Evolutionary conservation across 2,329 filamentous ascomycete species (phyloP), one percentile per base, ranked within the genome.

Genomic region (Xylaria sp.): DNA sequence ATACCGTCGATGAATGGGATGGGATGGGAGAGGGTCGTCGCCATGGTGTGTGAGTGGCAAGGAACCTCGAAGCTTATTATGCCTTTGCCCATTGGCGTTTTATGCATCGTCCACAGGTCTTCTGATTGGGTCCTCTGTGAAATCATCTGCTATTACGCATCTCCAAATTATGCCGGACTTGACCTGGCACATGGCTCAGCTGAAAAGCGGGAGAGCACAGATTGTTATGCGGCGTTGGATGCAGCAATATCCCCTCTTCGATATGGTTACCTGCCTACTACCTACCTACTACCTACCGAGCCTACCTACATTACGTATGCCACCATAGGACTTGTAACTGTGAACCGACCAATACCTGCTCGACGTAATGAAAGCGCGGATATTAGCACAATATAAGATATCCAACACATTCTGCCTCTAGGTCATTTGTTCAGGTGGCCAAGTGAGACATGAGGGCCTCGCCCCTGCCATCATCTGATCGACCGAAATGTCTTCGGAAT

Each of bases 121-220:
- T 59, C 25, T n/a, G n/a, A 59, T 58, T 62, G 40, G 58, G 40
- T 28, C n/a, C 15, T 17, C n/a, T 17, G 21, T 15, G 6, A 56
- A 40, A 17, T 25, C 35, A 23, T 43, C 55, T 37, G 12, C 31
- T 12, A 42, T 45, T n/a, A 43, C 25, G 28, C 23, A 15, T 35
- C 40, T 43, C 60, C 35, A 55, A 45, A 14, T 17, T 51, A 55
- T 31, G 9, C 31, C 40, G 17, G 25, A 31, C 51, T 53, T 47
- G 12, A 54, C 55, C 40, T 62, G 38, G 43, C 60, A 49, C 37
- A 23, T 28, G 19, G 37, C 12, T 11, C 57, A 60, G 61, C 61
- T 63, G 61, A 63, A 53, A 46, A n/a, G n/a, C n/a, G 43, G 43
- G 56, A 56, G 56, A 60, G 35, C 43, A 8, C 50, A 57, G 56